Percentiles rank a stretch among this genome's conserved stretches.
Conservation (phyloP, 306 rosid species). For the Rosa chinensis region DNA sequence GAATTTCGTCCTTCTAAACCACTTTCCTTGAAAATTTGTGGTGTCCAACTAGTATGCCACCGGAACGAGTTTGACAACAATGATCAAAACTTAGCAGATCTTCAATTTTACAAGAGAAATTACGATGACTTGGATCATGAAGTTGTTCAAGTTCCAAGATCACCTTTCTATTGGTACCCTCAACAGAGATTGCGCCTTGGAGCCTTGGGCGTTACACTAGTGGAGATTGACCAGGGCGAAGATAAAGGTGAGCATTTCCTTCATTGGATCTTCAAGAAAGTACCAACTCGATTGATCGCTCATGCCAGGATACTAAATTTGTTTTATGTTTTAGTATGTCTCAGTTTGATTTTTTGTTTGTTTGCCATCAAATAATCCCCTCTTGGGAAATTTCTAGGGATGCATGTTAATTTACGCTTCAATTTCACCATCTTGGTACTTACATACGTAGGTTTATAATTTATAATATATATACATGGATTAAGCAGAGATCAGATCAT, state of each 20-base stretch:
- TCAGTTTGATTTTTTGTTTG: background rate
- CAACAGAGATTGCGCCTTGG: background rate
- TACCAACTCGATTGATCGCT: background rate
- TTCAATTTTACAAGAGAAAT: slow-evolving; percentile 2
- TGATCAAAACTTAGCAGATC: background rate
- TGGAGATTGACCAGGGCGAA: background rate
- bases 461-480: too few species aligned
- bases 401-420: background rate
- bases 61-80: background rate
- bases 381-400: background rate
- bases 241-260: background rate
- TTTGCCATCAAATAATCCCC: background rate
- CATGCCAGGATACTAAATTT: background rate
- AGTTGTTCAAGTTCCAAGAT: background rate
- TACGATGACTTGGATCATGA: background rate
- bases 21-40: slow-evolving; percentile 7
- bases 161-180: background rate
- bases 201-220: background rate
- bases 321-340: background rate
- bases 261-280: background rate
- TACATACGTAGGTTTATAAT: too few species aligned
- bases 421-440: background rate
- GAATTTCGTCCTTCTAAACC: slow-evolving; percentile 6
- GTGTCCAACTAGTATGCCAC: background rate
- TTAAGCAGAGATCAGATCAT: too few species aligned